Evolutionary conservation across 2,329 filamentous ascomycete genomes (phyloP), one percentile per base, ranked within the genome.

Genomic region (Xylaria sp.): DNA sequence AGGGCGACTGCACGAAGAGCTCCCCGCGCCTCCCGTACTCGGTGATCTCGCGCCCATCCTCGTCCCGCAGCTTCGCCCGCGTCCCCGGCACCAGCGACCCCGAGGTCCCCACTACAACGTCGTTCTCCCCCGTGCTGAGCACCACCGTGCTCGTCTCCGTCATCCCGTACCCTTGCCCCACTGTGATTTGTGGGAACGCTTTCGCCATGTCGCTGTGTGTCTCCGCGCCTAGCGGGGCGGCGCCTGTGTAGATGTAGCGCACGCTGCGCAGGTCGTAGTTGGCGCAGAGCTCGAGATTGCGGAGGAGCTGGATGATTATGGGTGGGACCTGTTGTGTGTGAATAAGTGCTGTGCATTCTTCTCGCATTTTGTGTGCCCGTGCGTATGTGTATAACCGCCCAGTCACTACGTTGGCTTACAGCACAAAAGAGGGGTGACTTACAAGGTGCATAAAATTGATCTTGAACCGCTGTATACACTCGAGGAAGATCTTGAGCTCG

Each of bases 131-230:
- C 0, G 88, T 90, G 0, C 87, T 85, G 74, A 84, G 86, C 0
- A 94, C 88, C 0, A 93, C 90, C 0, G 93, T 94, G 57, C 85
- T 84, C 0, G 91, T 93, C 78, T 97, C 94, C 0, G 93, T 96
- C 76, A 96, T 85, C 82, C 91, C 93, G 76, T 93, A 94, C 44
- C 87, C 91, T 80, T 93, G 90, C 50, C 87, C 84, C 56, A 93
- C 85, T 8, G 81, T 78, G 83, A 90, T 89, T 0, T 80, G 79
- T 0, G 91, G 90, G 58, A 79, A 79, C 0, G 75, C 72, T 59
- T 71, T 69, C 32, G 72, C 55, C 64, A 78, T 80, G 5, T 92
- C 90, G 46, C 87, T 83, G 0, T 91, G 87, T 0, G 91, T 92
- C 78, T 95, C 92, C 71, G 88, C 85, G 1, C 92, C 92, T 0